Evolutionary conservation across 2,329 filamentous ascomycete species (phyloP), one percentile per base, ranked within the genome.

Genomic region (Neopestalotiopsis clavispora): DNA sequence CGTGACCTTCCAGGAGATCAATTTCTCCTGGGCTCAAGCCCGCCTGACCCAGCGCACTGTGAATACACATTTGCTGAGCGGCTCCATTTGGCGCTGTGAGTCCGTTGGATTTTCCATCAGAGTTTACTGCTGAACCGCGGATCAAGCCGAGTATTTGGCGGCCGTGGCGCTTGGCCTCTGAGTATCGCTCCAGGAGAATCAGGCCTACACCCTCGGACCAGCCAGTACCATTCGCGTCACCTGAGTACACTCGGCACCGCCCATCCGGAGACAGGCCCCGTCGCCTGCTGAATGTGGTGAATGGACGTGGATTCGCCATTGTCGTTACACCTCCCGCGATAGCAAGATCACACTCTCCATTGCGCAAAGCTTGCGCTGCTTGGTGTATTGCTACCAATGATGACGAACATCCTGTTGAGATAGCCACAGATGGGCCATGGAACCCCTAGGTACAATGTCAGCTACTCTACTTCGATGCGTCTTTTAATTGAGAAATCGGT

Each of bases 131-230:
- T 0, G 75, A 77, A 4, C 72, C 78, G 4, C 77, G 75, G 32
- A 82, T 75, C 5, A 80, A 70, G 20, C 71, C 76, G n/a, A 74
- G 74, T 30, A 80, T 75, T 0, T 72, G 74, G 71, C 85, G 81
- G 12, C 80, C 79, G 58, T 82, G 82, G 17, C 74, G 72, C 12
- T 84, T 67, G 1, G 84, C 84, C 64, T 82, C 78, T 2, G 76
- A 74, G 0, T 85, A 72, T 0, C 75, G 77, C 73, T 85, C 85
- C 1, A 86, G 69, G 2, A 84, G 62, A 9, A 86, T 66, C 13
- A 78, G 74, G 1, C 72, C 79, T 14, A 79, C 74, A 5, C 83
- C 84, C 68, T 86, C 84, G 2, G 81, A 82, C 34, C 82, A 77
- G 1, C 77, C 81, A 64, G 84, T 86, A 2, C 84, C 84, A 65